These are phyloP conservation scores for Ambrosiella beaveri DNA, from an alignment of 2,329 filamentous ascomycete species.

Conservation along the genomic window DNA sequence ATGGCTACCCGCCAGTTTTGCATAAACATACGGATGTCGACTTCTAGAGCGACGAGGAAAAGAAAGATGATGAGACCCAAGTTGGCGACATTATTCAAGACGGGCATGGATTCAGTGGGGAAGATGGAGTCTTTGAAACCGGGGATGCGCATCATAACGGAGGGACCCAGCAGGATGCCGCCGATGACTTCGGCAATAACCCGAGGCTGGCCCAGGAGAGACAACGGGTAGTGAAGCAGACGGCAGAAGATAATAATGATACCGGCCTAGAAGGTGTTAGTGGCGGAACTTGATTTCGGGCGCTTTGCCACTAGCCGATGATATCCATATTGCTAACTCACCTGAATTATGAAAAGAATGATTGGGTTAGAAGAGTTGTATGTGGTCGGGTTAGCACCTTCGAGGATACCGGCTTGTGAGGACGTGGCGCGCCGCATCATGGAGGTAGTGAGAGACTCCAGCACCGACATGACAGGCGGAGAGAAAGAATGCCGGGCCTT, in stretches of 20 bases:
- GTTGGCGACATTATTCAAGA: constrained; percentile 38
- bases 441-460: constrained; percentile 17
- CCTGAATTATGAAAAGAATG: constrained; percentile 60
- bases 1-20: constrained; percentile 68
- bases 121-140: constrained; percentile 65
- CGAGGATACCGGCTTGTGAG: constrained; percentile 45
- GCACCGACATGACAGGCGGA: constrained; percentile 16
- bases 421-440: constrained; percentile 17
- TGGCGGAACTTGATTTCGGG: not conserved
- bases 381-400: constrained; percentile 48
- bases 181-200: constrained; percentile 75
- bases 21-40: constrained; percentile 59
- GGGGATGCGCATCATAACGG: constrained; percentile 73
- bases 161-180: constrained; percentile 72
- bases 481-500: not conserved
- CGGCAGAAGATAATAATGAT: constrained; percentile 34
- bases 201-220: constrained; percentile 59
- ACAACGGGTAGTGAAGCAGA: constrained; percentile 54
- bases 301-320: not conserved
- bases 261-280: constrained; percentile 18
- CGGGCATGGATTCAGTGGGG: constrained; percentile 52
- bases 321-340: constrained; percentile 15
- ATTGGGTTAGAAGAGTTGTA: constrained; percentile 59
- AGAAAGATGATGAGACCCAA: constrained; percentile 70
- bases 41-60: constrained; percentile 76